These are phyloP conservation scores for Plantago elongata DNA, from an alignment of 257 asterid species.

Conservation along the genomic window DNA sequence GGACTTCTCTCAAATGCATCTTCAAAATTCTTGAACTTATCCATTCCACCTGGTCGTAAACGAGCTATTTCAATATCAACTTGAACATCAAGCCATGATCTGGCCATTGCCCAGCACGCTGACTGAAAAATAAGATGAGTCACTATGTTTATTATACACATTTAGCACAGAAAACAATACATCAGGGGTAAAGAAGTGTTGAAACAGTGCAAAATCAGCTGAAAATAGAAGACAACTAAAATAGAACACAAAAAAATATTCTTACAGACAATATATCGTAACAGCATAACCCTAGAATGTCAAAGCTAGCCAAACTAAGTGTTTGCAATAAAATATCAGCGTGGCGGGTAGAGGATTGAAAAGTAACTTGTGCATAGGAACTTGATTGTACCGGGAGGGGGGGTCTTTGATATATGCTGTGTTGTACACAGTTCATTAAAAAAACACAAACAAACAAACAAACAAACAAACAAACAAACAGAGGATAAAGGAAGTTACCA, in stretches of 20 bases:
- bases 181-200: neutral
- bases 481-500: neutral
- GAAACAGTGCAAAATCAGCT: neutral
- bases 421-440: too few relatives aligned
- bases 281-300: neutral
- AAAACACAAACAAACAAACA: neutral
- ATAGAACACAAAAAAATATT: neutral
- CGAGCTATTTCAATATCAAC: slow-evolving; percentile 72
- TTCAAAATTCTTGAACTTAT: slow-evolving; percentile 60
- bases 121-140: slow-evolving; percentile 51
- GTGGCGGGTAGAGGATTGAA: too few relatives aligned
- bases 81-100: slow-evolving; percentile 92
- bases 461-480: slow-evolving; percentile 7
- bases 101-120: slow-evolving; percentile 99
- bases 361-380: too few relatives aligned
- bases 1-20: slow-evolving; percentile 71
- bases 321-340: neutral
- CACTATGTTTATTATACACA: neutral
- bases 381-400: too few relatives aligned
- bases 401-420: too few relatives aligned
- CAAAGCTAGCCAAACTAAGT: neutral
- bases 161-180: neutral
- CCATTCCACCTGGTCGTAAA: slow-evolving; percentile 54
- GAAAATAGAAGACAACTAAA: too few relatives aligned
- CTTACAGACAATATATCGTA: neutral